Evolutionary conservation across 208 protist genomes (phyloP), one percentile per base, ranked within the genome.

Genomic region (Angomonas deanei): DNA sequence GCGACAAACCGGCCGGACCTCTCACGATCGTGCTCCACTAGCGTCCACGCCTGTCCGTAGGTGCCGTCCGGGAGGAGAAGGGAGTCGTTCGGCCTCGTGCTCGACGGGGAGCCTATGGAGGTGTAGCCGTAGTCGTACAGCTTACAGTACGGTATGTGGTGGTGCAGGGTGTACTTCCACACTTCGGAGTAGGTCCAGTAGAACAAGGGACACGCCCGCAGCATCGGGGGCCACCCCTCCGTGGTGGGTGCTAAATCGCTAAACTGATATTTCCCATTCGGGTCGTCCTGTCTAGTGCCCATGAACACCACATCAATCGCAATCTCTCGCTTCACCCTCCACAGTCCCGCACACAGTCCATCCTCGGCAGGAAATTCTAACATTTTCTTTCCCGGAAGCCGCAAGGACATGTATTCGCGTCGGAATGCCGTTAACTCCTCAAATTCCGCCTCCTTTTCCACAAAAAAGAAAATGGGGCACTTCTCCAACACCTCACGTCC

Each of bases 121-220:
- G 93, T 94, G 73, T 94, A 97, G 31, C 93, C 93, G 27, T 60
- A 13, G 31, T 63, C 57, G 68, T 97, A 97, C 31, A 97, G 61
- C n/a, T n/a, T 36, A 59, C 93, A 97, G 42, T 78, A 92, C 0
- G 93, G 88, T n/a, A 97, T 56, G 13, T 76, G 33, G 23, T 84
- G 56, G 0, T 52, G 10, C 10, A 59, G 31, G 23, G 75, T 92
- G 75, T 89, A 96, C 6, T 71, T 57, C 92, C 93, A 97, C 8
- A 97, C 69, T 38, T 84, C 74, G 30, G 63, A 15, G 66, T 88
- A 93, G 0, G 61, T 67, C 90, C 89, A 97, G 34, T 83, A 34
- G 58, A 97, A 87, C 11, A 97, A 47, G 0, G 91, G 93, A 46
- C 87, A 91, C 3, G 76, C 78, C 31, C 91, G 86, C 72, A 91